Base-by-base conservation (phyloP, 2,329 filamentous ascomycete species). In the Helotiales sp. region DNA sequence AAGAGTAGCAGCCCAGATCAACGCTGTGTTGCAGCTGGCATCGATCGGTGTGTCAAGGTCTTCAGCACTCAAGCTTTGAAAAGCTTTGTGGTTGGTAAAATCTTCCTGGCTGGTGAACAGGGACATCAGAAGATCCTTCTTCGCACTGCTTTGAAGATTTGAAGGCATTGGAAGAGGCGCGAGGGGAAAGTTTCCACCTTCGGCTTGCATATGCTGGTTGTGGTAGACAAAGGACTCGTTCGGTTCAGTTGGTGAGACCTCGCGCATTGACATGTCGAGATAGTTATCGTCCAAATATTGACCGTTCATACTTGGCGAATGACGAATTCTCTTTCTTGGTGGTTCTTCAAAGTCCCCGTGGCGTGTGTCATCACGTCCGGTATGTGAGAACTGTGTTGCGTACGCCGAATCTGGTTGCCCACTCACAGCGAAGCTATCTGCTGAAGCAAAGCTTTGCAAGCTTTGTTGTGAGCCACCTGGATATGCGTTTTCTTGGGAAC, bases 1-100 rank as follows among this genome's bases (percentile, higher is more conserved):
- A 55, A 99, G 84, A 4, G 96, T 97, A 5, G 96, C 93, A 2
- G 96, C 96, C 96, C 96, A 99, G 76, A 98, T 95, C 47, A 99
- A 83, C 2, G 94, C 94, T 20, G 93, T 98, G 76, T 98, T 93
- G 40, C 90, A 90, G 67, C 93, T 93, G 28, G 90, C 86, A 76
- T 99, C 96, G 65, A 99, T 93, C 1, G 96, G 95, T 77, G 96
- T 91, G 75, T 99, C 96, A 24, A 98, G 86, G 72, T 99, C 95
- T 45, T 90, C 83, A 0, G 92, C 88, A 1, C 89, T 91, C 64
- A 97, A 85, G 10, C 89, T 89, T 57, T 89, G 84, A 45, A 99
- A 87, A 45, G 92, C 91, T 11, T 93, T 91, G 74, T 95, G 91
- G 64, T 90, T 89, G 1, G 89, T 86, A 70, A 83, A 90, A 71